Evolutionary conservation across 108 stramenopile genomes (phyloP).

Genomic region (Cylindrotheca fusiformis): DNA sequence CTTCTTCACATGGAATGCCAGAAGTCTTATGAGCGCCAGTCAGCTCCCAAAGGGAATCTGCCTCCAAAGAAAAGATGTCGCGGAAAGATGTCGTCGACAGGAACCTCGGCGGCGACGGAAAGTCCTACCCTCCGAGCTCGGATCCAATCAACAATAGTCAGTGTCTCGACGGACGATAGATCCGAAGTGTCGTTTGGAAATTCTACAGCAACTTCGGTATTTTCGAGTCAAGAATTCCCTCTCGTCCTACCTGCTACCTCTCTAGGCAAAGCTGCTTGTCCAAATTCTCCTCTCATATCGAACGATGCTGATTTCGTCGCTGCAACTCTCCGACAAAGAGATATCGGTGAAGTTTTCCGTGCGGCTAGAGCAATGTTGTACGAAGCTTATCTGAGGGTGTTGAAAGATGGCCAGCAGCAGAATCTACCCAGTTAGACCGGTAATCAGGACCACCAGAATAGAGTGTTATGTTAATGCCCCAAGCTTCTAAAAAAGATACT

Average conservation of each 20-base stretch:
- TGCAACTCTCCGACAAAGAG: constrained; percentile 19
- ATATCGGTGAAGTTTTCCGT: constrained; percentile 27
- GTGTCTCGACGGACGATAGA: constrained; percentile 5
- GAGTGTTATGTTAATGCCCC: no score
- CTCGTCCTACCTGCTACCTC: background rate
- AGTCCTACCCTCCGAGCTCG: no score
- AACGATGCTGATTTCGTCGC: constrained; percentile 36
- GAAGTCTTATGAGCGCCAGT: constrained; percentile 45
- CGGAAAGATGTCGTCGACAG: no score
- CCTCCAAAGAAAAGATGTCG: constrained; percentile 17
- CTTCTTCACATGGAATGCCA: constrained; percentile 77
- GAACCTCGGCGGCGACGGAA: no score
- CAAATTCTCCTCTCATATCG: constrained; percentile 25
- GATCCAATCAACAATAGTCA: no score
- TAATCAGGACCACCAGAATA: no score
- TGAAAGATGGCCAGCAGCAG: background rate
- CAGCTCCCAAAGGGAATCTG: constrained; percentile 6
- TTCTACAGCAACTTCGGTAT: background rate
- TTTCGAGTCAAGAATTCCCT: background rate
- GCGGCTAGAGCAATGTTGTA: constrained; percentile 43
- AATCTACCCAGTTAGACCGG: background rate
- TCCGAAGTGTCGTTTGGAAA: background rate
- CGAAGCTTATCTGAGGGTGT: constrained; percentile 39
- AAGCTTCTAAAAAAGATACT: no score
- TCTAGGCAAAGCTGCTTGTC: background rate